Conservation (phyloP, 2,329 filamentous ascomycete genomes). For the Claviceps lovelessii region DNA sequence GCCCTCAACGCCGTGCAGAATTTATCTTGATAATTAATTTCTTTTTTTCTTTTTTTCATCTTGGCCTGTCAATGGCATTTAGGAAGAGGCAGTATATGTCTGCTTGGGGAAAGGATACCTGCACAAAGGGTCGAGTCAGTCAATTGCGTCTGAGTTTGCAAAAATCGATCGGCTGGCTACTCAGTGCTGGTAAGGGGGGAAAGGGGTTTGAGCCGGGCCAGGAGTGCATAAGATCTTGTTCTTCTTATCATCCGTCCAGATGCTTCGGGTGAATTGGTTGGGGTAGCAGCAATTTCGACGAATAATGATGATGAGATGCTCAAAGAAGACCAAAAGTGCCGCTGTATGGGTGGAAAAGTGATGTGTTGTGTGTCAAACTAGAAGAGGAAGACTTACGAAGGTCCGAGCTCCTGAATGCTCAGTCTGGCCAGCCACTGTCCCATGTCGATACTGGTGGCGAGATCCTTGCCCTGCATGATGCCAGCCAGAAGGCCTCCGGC, state of each 20-base stretch:
- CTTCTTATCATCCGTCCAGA: neutral
- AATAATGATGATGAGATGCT: neutral
- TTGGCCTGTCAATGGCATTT: constrained; percentile 11
- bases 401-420: constrained; percentile 88
- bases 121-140: constrained; percentile 7
- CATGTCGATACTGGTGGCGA: constrained; percentile 72
- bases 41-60: constrained; percentile 2
- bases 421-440: constrained; percentile 92
- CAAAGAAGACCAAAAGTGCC: neutral
- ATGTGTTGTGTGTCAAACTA: neutral
- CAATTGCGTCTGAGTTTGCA: constrained; percentile 1
- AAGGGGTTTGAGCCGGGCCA: neutral
- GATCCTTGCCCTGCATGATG: constrained; percentile 66
- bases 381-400: constrained; percentile 57
- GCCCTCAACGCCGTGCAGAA: constrained; percentile 28
- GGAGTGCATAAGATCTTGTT: neutral
- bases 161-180: neutral
- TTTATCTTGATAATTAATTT: constrained; percentile 8
- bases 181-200: neutral
- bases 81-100: constrained; percentile 43
- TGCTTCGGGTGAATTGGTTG: neutral
- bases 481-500: constrained; percentile 88
- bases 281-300: neutral
- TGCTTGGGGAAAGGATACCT: constrained; percentile 77
- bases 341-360: constrained; percentile 1